Evolutionary conservation across 371 early-diverging fungal genomes (phyloP).

Genomic region (Mortierella sp.): DNA sequence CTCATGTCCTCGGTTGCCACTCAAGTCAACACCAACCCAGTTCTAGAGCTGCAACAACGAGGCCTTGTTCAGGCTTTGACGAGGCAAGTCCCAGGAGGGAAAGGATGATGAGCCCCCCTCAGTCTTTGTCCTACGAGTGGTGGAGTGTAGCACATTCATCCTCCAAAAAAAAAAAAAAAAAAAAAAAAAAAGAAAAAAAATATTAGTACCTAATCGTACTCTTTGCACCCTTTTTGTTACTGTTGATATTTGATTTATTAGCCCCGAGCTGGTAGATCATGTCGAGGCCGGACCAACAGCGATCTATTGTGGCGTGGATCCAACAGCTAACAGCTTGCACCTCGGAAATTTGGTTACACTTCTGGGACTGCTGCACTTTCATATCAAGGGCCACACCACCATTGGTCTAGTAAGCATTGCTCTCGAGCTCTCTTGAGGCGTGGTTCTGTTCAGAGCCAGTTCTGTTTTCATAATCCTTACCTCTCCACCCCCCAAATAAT

Average conservation of each 20-base stretch:
- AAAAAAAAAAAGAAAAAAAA: background rate
- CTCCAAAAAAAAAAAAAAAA: background rate
- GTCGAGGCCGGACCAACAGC: conserved; percentile 60
- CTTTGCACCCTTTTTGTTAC: background rate
- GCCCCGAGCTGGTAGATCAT: conserved; percentile 61
- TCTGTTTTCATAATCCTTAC: background rate
- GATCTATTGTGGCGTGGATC: conserved; percentile 95
- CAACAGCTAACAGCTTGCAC: conserved; percentile 92
- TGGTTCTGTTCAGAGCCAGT: background rate
- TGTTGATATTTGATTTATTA: conserved; percentile 15
- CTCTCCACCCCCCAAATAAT: background rate
- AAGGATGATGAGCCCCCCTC: background rate
- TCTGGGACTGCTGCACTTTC: conserved; percentile 88
- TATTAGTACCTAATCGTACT: background rate
- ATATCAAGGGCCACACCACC: conserved; percentile 83
- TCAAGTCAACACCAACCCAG: conserved; percentile 26
- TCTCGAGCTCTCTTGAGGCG: background rate
- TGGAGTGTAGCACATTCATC: background rate
- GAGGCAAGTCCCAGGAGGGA: conserved; percentile 20
- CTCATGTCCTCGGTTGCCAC: background rate
- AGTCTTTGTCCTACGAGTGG: background rate
- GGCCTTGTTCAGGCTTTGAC: conserved; percentile 48
- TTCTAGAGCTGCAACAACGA: conserved; percentile 44
- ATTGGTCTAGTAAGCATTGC: conserved; percentile 78
- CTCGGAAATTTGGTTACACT: conserved; percentile 90